Base-by-base conservation (phyloP, 2,329 filamentous ascomycete species). In the Kalaharituber pfeilii region DNA sequence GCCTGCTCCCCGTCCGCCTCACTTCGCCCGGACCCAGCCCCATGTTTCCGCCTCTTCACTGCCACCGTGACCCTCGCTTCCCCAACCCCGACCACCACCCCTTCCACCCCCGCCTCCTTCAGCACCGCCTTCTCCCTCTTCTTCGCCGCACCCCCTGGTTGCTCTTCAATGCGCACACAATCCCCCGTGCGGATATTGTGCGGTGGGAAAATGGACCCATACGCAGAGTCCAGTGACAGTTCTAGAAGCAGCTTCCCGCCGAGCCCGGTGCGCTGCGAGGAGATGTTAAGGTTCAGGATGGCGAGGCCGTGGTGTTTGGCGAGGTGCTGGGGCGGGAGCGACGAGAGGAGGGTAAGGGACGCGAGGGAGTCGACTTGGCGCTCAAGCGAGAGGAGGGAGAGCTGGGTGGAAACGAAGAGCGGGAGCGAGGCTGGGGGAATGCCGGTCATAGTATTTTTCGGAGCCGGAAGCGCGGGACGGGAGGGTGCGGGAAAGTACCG, bases 191-290 rank as follows among this genome's bases (percentile, higher is more conserved):
- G 74, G 51, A 91, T 71, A 25, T 83, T 84, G 71, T 89, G 84
- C 65, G 86, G 81, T 1, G 81, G 80, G 20, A 89, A 70, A 58
- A 79, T 77, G 13, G 61, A 59, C 5, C 60, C 57, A 1, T 82
- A 76, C 0, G 86, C 84, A n/a, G 77, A 70, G 64, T 95, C 89
- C 1, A 70, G 68, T 1, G 71, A 72, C 5, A 98, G 78, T 67
- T 95, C 88, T 2, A 95, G 71, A 1, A 98, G 82, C 0, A 85
- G 86, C 60, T 86, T 84, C n/a, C 91, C 91, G 15, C 88, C 91
- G 33, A 95, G 73, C 0, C 91, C 91, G 0, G 91, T 98, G 27
- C 88, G 81, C 65, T 84, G 84, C 18, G 83, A 81, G 9, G 76
- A 72, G 29, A 94, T 71, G 28, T 77, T 71, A 7, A 96, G 77